Conservation (phyloP, 2,329 filamentous ascomycete genomes). For the Aspergillus latus region DNA sequence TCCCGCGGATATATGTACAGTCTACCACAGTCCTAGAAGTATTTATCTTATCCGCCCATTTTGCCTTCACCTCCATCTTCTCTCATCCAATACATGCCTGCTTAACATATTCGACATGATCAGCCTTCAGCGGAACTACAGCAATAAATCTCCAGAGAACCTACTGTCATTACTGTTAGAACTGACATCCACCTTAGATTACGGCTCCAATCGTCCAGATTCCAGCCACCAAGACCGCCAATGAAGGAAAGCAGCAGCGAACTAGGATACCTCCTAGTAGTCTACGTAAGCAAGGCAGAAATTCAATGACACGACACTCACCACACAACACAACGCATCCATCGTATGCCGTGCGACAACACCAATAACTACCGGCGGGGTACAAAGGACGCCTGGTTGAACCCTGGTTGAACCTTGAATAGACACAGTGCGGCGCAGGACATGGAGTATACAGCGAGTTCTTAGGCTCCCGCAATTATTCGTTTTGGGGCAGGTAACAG, state of each 20-base stretch:
- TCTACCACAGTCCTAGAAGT: too few species aligned
- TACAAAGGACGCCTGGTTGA: too few species aligned
- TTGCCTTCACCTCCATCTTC: too few species aligned
- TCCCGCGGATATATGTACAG: too few species aligned
- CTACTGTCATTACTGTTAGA: too few species aligned
- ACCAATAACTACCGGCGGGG: not conserved
- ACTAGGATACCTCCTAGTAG: not conserved
- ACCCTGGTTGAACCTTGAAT: too few species aligned
- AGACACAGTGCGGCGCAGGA: not conserved
- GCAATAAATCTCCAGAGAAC: too few species aligned
- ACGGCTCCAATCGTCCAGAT: not conserved
- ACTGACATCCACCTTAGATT: too few species aligned
- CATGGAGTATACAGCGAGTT: not conserved
- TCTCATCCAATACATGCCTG: too few species aligned
- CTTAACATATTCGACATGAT: too few species aligned
- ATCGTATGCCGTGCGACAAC: conserved; percentile 3
- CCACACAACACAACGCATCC: not conserved
- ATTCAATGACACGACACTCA: not conserved
- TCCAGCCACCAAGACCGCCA: not conserved
- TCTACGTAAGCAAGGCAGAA: not conserved
- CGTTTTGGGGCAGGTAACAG: not conserved
- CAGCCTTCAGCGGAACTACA: too few species aligned
- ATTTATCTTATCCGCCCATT: too few species aligned
- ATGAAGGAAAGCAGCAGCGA: not conserved
- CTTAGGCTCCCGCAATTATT: not conserved